Evolutionary conservation across 768 basidiomycete species (phyloP).

Genomic region (Hebeloma cylindrosporum): DNA sequence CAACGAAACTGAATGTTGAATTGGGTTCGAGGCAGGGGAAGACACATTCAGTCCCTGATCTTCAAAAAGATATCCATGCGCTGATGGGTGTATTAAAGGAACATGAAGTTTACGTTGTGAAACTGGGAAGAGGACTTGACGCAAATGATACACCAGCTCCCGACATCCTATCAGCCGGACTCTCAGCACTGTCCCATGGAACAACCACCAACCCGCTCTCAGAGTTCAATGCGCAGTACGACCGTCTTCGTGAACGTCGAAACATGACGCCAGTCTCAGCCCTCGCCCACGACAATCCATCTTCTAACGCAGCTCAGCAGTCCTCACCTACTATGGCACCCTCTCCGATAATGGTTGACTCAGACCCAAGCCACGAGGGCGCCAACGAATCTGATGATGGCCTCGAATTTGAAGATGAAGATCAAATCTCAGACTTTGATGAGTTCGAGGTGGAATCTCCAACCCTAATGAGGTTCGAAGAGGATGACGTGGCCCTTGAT

Average conservation of each 20-base stretch:
- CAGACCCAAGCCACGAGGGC: no score
- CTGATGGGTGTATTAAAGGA: neutral
- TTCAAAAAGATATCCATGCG: neutral
- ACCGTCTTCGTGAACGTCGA: neutral
- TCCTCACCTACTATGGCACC: neutral
- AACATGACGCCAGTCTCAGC: neutral
- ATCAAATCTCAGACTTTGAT: no score
- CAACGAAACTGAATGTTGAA: slow-evolving; percentile 2
- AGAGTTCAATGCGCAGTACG: slow-evolving; percentile 6
- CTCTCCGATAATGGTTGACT: neutral
- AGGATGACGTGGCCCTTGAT: slow-evolving; percentile 3
- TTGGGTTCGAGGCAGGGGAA: neutral
- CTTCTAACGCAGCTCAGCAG: neutral
- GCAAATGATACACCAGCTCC: neutral
- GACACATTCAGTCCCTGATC: slow-evolving; percentile 3
- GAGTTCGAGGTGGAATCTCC: neutral
- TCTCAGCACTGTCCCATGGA: neutral
- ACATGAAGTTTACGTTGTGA: neutral
- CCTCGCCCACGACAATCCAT: neutral
- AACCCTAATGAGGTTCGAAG: neutral
- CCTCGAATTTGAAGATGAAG: no score
- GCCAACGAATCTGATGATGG: no score
- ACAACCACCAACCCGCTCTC: neutral
- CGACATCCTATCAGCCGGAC: neutral
- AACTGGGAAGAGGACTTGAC: neutral